Evolutionary conservation across 2,329 filamentous ascomycete genomes (phyloP).

Genomic region (Plenodomus biglobosus): DNA sequence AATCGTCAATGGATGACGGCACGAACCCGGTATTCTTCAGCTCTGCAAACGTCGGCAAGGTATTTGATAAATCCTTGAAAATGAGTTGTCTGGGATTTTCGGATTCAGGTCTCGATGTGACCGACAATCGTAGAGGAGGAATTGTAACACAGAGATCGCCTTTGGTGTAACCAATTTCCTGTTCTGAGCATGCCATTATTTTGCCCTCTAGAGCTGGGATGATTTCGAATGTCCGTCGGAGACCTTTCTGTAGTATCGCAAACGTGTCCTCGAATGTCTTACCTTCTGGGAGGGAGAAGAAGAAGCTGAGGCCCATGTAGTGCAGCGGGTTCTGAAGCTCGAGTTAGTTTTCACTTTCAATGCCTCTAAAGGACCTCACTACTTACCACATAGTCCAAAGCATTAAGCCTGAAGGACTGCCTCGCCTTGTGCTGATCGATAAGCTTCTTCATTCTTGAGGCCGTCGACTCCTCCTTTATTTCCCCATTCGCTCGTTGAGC

Average conservation of each 20-base stretch:
- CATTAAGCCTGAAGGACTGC: slow-evolving; percentile 34
- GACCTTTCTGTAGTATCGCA: slow-evolving; percentile 37
- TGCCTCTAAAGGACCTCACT: not conserved
- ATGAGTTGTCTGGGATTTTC: slow-evolving; percentile 11
- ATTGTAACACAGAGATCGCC: slow-evolving; percentile 28
- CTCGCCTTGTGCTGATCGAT: slow-evolving; percentile 19
- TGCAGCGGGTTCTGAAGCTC: not conserved
- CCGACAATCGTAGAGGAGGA: slow-evolving; percentile 11
- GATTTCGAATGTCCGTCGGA: slow-evolving; percentile 39
- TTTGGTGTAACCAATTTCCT: slow-evolving; percentile 31
- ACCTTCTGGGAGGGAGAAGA: slow-evolving; percentile 36
- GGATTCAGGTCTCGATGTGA: not conserved
- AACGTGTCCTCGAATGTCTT: slow-evolving; percentile 36
- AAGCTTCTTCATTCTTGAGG: slow-evolving; percentile 8
- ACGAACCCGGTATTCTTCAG: slow-evolving; percentile 18
- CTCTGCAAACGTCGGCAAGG: slow-evolving; percentile 19
- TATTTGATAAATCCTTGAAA: slow-evolving; percentile 21
- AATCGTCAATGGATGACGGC: slow-evolving; percentile 21
- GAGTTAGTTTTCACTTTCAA: not conserved
- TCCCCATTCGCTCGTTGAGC: no score
- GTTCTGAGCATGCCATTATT: slow-evolving; percentile 35
- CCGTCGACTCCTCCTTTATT: not conserved
- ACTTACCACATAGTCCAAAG: slow-evolving; percentile 36
- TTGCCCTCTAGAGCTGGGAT: slow-evolving; percentile 44
- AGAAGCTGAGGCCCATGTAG: slow-evolving; percentile 40